Evolutionary conservation across 495 filamentous ascomycete genomes (phyloP).

Genomic region (Mytilinidion resinicola): DNA sequence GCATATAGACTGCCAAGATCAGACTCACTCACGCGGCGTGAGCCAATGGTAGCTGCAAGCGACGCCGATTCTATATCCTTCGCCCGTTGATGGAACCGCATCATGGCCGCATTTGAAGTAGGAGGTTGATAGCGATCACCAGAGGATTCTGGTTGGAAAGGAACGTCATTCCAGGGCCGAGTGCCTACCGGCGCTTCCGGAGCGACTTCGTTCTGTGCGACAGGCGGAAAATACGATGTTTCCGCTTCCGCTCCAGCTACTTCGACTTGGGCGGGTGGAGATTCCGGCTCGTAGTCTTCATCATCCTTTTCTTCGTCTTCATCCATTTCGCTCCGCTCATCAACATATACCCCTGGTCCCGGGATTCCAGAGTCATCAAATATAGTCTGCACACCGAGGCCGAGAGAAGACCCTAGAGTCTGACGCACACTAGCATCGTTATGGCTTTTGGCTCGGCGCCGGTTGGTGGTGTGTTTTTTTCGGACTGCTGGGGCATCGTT

Average conservation of each 20-base stretch:
- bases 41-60: conserved; percentile 33
- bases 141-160: conserved; percentile 1
- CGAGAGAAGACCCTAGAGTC: conserved; percentile 4
- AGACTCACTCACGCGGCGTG: conserved; percentile 30
- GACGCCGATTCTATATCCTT: conserved; percentile 32
- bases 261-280: conserved; percentile 28
- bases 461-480: conserved; percentile 9
- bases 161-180: conserved; percentile 26
- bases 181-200: neutral
- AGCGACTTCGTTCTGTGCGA: neutral
- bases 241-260: conserved; percentile 8
- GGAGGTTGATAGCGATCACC: conserved; percentile 26
- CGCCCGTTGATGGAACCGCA: conserved; percentile 27
- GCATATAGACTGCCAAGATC: conserved; percentile 29
- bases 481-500: neutral
- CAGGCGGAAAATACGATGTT: conserved; percentile 13
- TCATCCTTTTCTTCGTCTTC: conserved; percentile 18
- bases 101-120: conserved; percentile 34
- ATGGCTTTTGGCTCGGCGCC: conserved; percentile 29
- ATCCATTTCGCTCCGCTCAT: conserved; percentile 30
- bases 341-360: conserved; percentile 29
- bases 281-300: conserved; percentile 19
- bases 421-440: conserved; percentile 25
- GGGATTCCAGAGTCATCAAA: conserved; percentile 30
- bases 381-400: conserved; percentile 12